Percentiles rank a stretch among this genome's conserved stretches.
phyloP scores from a whole-genome alignment of 371 early-diverging fungal species.

The Rhizopus arrhizus region DNA sequence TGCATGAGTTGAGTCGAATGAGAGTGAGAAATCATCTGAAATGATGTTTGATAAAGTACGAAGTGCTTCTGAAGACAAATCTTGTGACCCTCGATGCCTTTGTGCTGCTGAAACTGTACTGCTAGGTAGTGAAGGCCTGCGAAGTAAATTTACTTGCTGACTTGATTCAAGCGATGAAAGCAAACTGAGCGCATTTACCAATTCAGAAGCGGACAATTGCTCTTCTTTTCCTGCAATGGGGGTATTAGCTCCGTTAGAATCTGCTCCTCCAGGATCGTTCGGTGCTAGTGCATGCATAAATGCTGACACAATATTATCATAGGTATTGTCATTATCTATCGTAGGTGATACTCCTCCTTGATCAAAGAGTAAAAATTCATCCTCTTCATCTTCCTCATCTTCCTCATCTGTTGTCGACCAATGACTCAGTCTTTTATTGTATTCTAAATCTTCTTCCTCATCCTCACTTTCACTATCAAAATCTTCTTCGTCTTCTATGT shows the following conservation, averaged over 20 bases:
- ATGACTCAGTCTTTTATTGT: slow-evolving; percentile 9
- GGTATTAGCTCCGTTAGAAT: slow-evolving; percentile 19
- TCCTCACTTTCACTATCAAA: slow-evolving; percentile 35
- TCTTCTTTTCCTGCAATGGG: slow-evolving; percentile 11
- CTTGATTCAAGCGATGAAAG: slow-evolving; percentile 10
- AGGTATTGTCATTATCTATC: slow-evolving; percentile 30
- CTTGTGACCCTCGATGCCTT: slow-evolving; percentile 28
- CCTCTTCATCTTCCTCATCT: slow-evolving; percentile 44
- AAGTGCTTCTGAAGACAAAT: slow-evolving; percentile 33
- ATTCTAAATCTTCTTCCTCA: slow-evolving; percentile 18
- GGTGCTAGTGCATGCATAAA: slow-evolving; percentile 42
- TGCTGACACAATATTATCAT: slow-evolving; percentile 39
- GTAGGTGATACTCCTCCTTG: slow-evolving; percentile 33
- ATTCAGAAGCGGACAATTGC: slow-evolving; percentile 27
- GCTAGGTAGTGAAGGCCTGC: slow-evolving; percentile 44
- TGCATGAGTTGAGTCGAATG: slow-evolving; percentile 23
- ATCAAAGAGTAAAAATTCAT: slow-evolving; percentile 29
- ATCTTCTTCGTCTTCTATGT: slow-evolving; percentile 49
- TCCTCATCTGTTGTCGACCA: slow-evolving; percentile 48
- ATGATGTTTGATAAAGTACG: slow-evolving; percentile 30
- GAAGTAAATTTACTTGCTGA: slow-evolving; percentile 14
- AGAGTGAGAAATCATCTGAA: slow-evolving; percentile 20
- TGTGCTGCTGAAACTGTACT: slow-evolving; percentile 41
- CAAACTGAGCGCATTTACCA: slow-evolving; percentile 23
- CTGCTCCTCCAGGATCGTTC: background rate